Conservation (phyloP, 2,329 filamentous ascomycete genomes). For the Penicillium sp. region DNA sequence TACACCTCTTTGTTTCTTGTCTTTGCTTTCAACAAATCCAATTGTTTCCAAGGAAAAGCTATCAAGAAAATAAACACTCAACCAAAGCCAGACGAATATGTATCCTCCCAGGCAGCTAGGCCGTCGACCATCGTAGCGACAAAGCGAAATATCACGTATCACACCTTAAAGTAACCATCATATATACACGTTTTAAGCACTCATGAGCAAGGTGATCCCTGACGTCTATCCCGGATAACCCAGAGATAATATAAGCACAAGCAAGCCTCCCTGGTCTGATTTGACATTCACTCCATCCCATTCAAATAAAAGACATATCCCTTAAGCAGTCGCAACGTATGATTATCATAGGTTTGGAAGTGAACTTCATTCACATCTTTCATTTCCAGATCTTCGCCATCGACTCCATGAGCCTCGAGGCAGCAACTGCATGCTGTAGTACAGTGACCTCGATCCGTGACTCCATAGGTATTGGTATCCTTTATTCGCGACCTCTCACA, state of each 20-base stretch:
- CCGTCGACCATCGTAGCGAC: too few relatives aligned
- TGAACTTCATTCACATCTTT: not conserved
- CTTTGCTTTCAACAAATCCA: not conserved
- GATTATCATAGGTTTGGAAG: not conserved
- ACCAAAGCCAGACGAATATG: too few relatives aligned
- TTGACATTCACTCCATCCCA: not conserved
- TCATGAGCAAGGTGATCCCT: too few relatives aligned
- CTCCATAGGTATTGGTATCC: not conserved
- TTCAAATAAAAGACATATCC: not conserved
- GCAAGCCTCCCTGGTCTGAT: not conserved
- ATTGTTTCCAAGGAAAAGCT: not conserved
- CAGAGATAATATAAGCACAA: not conserved
- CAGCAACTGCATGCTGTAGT: not conserved
- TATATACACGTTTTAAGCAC: not conserved
- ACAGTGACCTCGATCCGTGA: not conserved
- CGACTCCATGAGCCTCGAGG: not conserved
- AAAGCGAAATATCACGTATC: too few relatives aligned
- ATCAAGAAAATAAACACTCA: not conserved
- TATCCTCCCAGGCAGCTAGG: too few relatives aligned
- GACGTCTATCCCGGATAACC: not conserved
- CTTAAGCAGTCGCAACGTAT: not conserved
- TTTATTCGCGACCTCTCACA: not conserved
- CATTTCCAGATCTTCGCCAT: not conserved
- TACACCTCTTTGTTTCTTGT: not conserved
- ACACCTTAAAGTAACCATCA: too few relatives aligned